phyloP scores from a whole-genome alignment of 176 grass and related monocot species.

The Avena atlantica region DNA sequence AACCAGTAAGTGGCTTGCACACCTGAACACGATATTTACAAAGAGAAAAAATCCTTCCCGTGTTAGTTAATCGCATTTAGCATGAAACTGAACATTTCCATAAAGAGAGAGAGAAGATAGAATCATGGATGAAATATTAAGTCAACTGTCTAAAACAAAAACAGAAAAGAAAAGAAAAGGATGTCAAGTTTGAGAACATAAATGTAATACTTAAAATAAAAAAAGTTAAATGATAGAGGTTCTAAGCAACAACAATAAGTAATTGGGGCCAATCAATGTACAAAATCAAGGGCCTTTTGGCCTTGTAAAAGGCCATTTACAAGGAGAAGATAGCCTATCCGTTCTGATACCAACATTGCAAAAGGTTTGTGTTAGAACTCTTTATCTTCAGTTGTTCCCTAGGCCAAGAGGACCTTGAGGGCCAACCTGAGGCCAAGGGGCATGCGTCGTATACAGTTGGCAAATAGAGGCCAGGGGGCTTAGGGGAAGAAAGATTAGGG shows the following conservation, averaged over 20 bases:
- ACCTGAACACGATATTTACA: conserved; percentile 50
- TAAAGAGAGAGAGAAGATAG: conserved; percentile 1
- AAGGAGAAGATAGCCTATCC: too few relatives aligned
- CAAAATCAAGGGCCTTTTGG: too few relatives aligned
- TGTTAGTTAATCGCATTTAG: conserved; percentile 14
- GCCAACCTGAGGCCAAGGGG: too few relatives aligned
- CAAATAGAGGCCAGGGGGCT: too few relatives aligned
- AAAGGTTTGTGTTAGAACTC: too few relatives aligned
- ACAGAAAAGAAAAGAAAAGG: neutral
- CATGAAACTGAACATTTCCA: neutral
- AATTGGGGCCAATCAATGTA: too few relatives aligned
- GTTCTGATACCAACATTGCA: too few relatives aligned
- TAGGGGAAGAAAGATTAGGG: too few relatives aligned
- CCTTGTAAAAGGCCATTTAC: too few relatives aligned
- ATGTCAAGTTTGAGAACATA: neutral
- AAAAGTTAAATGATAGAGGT: neutral
- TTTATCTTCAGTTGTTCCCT: too few relatives aligned
- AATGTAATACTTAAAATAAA: conserved; percentile 7
- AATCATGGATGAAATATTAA: conserved; percentile 26
- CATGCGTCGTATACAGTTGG: too few relatives aligned
- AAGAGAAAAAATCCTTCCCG: neutral
- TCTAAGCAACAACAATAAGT: neutral
- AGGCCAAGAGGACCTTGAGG: too few relatives aligned
- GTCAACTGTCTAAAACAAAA: neutral
- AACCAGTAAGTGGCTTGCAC: conserved; percentile 90